Evolutionary conservation across 208 protist species (phyloP).

Genomic region (Trypanosoma conorhini): DNA sequence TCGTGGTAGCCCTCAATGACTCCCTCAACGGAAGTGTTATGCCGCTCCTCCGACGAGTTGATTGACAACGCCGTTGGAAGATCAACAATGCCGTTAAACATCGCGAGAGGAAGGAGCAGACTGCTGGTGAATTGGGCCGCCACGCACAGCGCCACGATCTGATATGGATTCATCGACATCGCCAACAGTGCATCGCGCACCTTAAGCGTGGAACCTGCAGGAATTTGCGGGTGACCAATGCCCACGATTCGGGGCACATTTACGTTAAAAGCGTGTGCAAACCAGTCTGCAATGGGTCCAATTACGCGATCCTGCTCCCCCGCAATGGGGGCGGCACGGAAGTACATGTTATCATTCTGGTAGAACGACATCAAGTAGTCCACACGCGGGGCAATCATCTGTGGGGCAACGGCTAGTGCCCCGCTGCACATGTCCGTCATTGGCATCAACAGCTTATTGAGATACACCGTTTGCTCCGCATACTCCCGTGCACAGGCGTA

Average conservation of each 20-base stretch:
- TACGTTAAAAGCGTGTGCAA: constrained; percentile 64
- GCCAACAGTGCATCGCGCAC: constrained; percentile 74
- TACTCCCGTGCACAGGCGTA: constrained; percentile 87
- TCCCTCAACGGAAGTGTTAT: constrained; percentile 72
- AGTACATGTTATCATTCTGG: constrained; percentile 93
- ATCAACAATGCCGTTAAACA: constrained; percentile 77
- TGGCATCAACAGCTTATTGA: constrained; percentile 92
- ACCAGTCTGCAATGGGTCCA: constrained; percentile 80
- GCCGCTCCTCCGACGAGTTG: constrained; percentile 86
- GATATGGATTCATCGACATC: constrained; percentile 91
- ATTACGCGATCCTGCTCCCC: constrained; percentile 77
- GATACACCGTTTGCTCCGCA: constrained; percentile 73
- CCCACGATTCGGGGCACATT: constrained; percentile 84
- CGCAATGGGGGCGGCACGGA: constrained; percentile 73
- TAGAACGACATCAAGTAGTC: constrained; percentile 93
- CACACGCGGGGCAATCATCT: constrained; percentile 86
- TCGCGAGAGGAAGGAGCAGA: constrained; percentile 84
- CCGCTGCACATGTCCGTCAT: constrained; percentile 90
- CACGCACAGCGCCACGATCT: constrained; percentile 90
- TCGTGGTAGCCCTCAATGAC: constrained; percentile 92
- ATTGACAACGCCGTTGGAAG: constrained; percentile 77
- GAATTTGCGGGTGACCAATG: constrained; percentile 80
- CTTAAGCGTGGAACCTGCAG: constrained; percentile 43
- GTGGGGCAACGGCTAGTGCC: constrained; percentile 77
- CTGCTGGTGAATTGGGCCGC: constrained; percentile 92